A percentile compares a stretch with the other conserved stretches of the same genome.
Conservation (phyloP, 768 basidiomycete genomes). For the Termitomyces sp. region DNA sequence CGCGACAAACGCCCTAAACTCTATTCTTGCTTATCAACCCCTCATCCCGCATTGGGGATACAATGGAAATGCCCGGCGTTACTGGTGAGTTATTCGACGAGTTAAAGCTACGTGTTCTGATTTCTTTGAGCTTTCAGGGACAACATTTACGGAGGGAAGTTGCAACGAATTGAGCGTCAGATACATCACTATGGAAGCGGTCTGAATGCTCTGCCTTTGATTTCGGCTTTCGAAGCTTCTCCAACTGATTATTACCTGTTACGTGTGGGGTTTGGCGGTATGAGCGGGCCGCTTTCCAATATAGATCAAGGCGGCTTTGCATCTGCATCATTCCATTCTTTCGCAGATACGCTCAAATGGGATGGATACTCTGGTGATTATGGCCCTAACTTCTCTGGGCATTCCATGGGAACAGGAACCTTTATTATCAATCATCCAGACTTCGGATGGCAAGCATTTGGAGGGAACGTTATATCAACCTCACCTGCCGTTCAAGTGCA, state of each 20-base stretch:
- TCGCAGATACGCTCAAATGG: conserved; percentile 50
- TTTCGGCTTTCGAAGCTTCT: conserved; percentile 39
- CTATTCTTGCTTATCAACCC: conserved; percentile 52
- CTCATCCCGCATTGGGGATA: conserved; percentile 58
- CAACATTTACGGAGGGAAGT: conserved; percentile 51
- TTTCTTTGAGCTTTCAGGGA: conserved; percentile 32
- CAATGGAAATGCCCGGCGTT: conserved; percentile 53
- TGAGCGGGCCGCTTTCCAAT: conserved; percentile 48
- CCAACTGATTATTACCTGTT: conserved; percentile 47
- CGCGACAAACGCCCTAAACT: conserved; percentile 46
- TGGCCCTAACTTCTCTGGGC: conserved; percentile 54
- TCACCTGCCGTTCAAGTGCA: conserved; percentile 38
- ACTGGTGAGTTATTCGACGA: conserved; percentile 32
- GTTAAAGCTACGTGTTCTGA: not conserved
- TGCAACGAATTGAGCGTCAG: conserved; percentile 49
- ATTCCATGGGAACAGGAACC: conserved; percentile 43
- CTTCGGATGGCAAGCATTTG: conserved; percentile 61
- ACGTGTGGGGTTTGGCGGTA: conserved; percentile 46
- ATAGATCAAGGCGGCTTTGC: conserved; percentile 56
- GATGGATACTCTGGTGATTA: conserved; percentile 57
- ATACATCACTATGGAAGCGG: conserved; percentile 57
- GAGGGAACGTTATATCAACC: conserved; percentile 38
- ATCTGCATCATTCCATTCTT: conserved; percentile 55
- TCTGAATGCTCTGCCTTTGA: conserved; percentile 49
- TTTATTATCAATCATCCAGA: conserved; percentile 46